Base-by-base conservation (phyloP, 441 rosid species). In the Geranium incanum region DNA sequence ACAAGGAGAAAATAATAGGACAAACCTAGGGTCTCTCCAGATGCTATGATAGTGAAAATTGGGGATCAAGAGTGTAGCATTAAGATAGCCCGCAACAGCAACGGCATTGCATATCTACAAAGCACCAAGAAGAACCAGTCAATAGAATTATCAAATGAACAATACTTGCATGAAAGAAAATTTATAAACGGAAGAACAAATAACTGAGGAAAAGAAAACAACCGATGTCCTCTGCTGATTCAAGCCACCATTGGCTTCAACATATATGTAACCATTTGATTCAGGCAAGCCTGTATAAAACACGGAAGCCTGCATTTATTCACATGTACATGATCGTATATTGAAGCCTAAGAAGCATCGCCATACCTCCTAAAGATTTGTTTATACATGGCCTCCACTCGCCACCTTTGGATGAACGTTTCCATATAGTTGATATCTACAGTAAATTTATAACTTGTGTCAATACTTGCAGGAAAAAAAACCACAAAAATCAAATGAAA, bases 181-280 rank as follows among this genome's bases (percentile, higher is more conserved):
- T 3, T 7, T 11, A 36, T 7, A 36, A 55, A 70, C 28, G 69
- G 39, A 45, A 70, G 1, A 28, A 78, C 15, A 71, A 75, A 67
- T 45, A 45, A 45, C 52, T 13, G 65, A 45, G 74, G 72, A 72
- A 76, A 50, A 28, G 33, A 45, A 45, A 82, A 89, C 81, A 81
- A 95, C 99, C 94, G 99, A 95, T 70, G 96, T 87, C 84, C 99
- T 89, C 83, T 92, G 97, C 86, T 95, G 98, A 83, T 95, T 95
- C 71, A 92, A 78, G 71, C 99, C 98, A 73, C 99, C 99, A 75
- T 95, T 92, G 55, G 98, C 99, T 81, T 95, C 96, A 55, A 95
- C 90, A 83, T 86, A 92, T 79, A 95, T 85, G 81, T 82, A 95
- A 80, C 98, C 97, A 79, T 90, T 92, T 52, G 96, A 92, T 72